Conservation (phyloP, 2,329 filamentous ascomycete genomes). For the Achaetomium macrosporum region DNA sequence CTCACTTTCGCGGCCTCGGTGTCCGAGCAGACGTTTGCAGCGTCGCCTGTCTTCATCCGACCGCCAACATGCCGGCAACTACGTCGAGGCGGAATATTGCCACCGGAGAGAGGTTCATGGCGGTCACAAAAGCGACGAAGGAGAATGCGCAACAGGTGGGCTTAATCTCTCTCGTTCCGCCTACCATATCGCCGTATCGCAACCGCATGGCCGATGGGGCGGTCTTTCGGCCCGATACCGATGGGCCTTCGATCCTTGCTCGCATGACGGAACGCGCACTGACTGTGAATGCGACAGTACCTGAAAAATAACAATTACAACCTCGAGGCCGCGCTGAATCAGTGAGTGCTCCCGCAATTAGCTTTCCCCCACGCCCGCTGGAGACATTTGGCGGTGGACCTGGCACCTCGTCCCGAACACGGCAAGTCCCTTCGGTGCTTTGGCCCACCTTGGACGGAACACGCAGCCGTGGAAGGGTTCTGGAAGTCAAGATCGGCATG, state of each 20-base stretch:
- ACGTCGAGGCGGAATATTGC: conserved; percentile 32
- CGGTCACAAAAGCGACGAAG: conserved; percentile 39
- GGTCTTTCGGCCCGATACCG: conserved; percentile 23
- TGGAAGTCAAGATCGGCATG: conserved; percentile 23
- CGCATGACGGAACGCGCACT: conserved; percentile 15
- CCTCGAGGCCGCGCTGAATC: conserved; percentile 49
- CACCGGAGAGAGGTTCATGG: conserved; percentile 34
- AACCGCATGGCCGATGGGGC: conserved; percentile 14
- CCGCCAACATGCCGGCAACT: conserved; percentile 25
- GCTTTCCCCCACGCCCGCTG: not conserved
- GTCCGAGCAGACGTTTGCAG: too few species aligned
- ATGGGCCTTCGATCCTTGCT: conserved; percentile 21
- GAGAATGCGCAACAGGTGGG: conserved; percentile 42
- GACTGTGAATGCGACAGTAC: conserved; percentile 33
- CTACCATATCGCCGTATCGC: not conserved
- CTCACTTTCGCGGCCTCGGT: too few species aligned
- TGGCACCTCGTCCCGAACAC: not conserved
- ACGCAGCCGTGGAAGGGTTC: conserved; percentile 14
- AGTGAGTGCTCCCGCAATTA: conserved; percentile 40
- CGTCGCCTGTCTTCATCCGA: not conserved
- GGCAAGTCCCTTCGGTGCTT: not conserved
- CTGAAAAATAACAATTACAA: conserved; percentile 45
- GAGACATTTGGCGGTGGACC: not conserved
- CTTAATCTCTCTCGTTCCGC: conserved; percentile 12
- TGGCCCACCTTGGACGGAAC: not conserved